phyloP scores from a whole-genome alignment of 192 early-diverging fungal species.

The Phlyctochytrium planicorne region DNA sequence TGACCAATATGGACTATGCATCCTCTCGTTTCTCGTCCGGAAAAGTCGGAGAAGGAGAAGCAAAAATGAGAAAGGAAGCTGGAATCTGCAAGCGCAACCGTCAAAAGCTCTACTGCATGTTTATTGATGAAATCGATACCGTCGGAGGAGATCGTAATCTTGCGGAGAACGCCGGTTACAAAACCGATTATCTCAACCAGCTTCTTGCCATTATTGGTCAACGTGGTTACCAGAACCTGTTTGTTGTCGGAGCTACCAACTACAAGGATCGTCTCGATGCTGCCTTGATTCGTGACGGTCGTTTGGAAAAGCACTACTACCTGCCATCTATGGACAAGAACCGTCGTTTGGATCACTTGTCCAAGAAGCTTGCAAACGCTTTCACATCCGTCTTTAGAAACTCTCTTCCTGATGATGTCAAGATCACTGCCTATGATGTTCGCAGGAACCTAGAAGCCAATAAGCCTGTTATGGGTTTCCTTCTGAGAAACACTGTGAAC shows the following conservation, averaged over 20 bases:
- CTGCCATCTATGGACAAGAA: neutral
- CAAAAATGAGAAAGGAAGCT: neutral
- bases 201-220: conserved; percentile 3
- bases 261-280: neutral
- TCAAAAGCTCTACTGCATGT: neutral
- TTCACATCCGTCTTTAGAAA: neutral
- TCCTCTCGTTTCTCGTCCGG: neutral
- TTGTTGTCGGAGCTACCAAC: conserved; percentile 3
- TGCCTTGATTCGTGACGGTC: conserved; percentile 5
- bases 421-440: too few species aligned
- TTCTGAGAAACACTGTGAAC: too few species aligned
- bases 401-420: neutral
- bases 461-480: too few species aligned
- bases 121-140: conserved; percentile 1
- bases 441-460: too few species aligned
- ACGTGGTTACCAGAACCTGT: neutral
- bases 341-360: neutral
- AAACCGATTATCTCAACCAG: conserved; percentile 1
- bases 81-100: neutral
- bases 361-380: neutral
- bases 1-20: neutral
- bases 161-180: neutral
- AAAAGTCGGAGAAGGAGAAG: conserved; percentile 1
- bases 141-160: conserved; percentile 2
- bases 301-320: conserved; percentile 6